Base-by-base conservation (phyloP, 176 grass and related monocot species). In the Oryza rufipogon region DNA sequence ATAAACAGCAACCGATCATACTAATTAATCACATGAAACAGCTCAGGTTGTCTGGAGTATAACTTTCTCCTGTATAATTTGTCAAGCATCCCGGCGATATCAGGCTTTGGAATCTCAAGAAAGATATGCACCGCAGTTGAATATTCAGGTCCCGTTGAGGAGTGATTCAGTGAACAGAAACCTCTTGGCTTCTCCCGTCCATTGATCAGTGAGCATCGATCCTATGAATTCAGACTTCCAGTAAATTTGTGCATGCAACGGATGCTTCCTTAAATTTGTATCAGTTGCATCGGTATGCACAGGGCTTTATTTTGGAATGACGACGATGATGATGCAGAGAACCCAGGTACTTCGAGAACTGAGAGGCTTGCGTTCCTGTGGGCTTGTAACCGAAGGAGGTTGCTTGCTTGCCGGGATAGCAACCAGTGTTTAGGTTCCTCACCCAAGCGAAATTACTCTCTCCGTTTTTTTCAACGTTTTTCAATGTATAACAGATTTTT, bases 21-120 rank as follows among this genome's bases (percentile, higher is more conserved):
- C 8, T 90, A 54, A 78, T 66, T 45, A 78, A 86, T 32, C 83
- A 38, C 66, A 73, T 46, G 10, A 45, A 82, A 44, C 66, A 73
- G 83, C 56, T 90, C 83, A 78, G 73, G 56, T 71, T 86, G 73
- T 86, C 73, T 73, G 79, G 63, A 70, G 23, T 32, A 34, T 46
- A 49, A 33, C 23, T 30, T 61, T 80, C 47, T 56, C 33, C 76
- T 54, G 7, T 20, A 19, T 58, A 7, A 54, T 81, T 70, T 72
- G 83, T 86, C 78, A 89, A 90, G 42, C 73, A 60, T 61, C 77
- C 73, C 42, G 42, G 42, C 42, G 20, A 78, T 56, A 61, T 78
- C 78, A 68, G 61, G 30, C 79, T 86, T 86, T 60, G 68, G 56
- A 23, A 83, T 90, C 79, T 83, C 83, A 68, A 86, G 79, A 82